Base-by-base conservation (phyloP, 1,284 basidiomycete species). In the Rhodotorula sp. region DNA sequence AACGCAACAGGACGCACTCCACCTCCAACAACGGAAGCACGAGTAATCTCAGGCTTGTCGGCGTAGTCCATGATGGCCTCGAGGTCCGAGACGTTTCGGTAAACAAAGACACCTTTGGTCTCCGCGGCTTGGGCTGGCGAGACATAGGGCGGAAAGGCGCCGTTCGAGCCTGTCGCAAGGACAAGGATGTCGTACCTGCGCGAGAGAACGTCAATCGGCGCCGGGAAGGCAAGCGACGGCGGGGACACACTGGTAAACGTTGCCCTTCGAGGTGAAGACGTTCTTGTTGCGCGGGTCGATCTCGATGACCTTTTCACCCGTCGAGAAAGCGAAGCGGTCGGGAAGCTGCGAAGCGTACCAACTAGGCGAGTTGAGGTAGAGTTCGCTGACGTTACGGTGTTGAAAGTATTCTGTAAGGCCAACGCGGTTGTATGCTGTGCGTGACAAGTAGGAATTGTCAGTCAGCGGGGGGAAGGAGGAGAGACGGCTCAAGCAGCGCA, bases 151-250 rank as follows among this genome's bases (percentile, higher is more conserved):
- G 89, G 89, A n/a, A 90, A 80, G 2, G 84, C 83, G 1, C 88
- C 88, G 40, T 84, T 83, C 0, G 88, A 89, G 4, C 89, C 89
- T 0, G 89, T 90, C 2, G 88, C 87, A 40, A 91, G 79, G 60
- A 80, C 73, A 65, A 77, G 78, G 47, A 70, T 51, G 65, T 73
- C 69, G 65, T 70, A 75, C 24, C 54, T 56, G 34, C 34, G 10
- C 3, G 11, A 11, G 34, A 22, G 1, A 18, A 8, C 2, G 0
- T 2, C 4, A 4, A 34, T 56, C 4, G 40, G 54, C 34, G 26
- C 11, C 16, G 5, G 13, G 5, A 28, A 6, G 18, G 16, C 10
- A 37, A 13, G 8, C 2, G 54, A 30, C 8, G 22, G 54, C 11
- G 54, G 15, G 34, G 18, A 37, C 54, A 24, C 54, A 40, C 50